A percentile compares a stretch with the other conserved stretches of the same genome.
These are phyloP conservation scores for Curvularia lunata DNA, from an alignment of 2,329 filamentous ascomycete species.

Conservation along the genomic window DNA sequence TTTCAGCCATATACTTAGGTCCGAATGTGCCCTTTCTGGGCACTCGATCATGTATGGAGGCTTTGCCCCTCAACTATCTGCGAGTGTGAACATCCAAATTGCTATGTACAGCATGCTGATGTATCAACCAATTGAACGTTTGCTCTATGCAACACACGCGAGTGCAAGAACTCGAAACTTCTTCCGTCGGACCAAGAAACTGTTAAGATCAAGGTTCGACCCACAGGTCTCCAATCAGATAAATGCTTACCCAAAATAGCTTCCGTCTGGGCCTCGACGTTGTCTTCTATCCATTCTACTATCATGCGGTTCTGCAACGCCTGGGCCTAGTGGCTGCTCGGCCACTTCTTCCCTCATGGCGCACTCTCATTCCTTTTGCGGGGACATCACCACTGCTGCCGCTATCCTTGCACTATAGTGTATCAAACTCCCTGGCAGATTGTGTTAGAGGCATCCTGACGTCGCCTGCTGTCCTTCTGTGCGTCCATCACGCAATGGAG, in stretches of 20 bases:
- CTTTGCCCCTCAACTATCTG: slow-evolving; percentile 31
- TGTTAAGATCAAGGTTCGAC: slow-evolving; percentile 32
- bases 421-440: slow-evolving; percentile 23
- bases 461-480: slow-evolving; percentile 39
- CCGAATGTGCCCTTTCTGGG: slow-evolving; percentile 29
- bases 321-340: slow-evolving; percentile 38
- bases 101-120: slow-evolving; percentile 28
- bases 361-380: slow-evolving; percentile 41
- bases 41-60: slow-evolving; percentile 37
- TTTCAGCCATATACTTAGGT: slow-evolving; percentile 36
- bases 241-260: slow-evolving; percentile 25
- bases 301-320: slow-evolving; percentile 40
- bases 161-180: slow-evolving; percentile 28
- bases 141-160: slow-evolving; percentile 31
- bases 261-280: slow-evolving; percentile 38
- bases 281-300: slow-evolving; percentile 42
- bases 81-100: slow-evolving; percentile 29
- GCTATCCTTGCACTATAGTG: slow-evolving; percentile 25
- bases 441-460: slow-evolving; percentile 27
- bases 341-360: slow-evolving; percentile 37
- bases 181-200: slow-evolving; percentile 31
- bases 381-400: slow-evolving; percentile 32
- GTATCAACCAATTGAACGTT: slow-evolving; percentile 39
- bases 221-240: not conserved
- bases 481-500: slow-evolving; percentile 33